Percentiles rank a stretch among this genome's conserved stretches.
These are phyloP conservation scores for Elongisporangium undulatum DNA, from an alignment of 352 stramenopile genomes.

Conservation along the genomic window DNA sequence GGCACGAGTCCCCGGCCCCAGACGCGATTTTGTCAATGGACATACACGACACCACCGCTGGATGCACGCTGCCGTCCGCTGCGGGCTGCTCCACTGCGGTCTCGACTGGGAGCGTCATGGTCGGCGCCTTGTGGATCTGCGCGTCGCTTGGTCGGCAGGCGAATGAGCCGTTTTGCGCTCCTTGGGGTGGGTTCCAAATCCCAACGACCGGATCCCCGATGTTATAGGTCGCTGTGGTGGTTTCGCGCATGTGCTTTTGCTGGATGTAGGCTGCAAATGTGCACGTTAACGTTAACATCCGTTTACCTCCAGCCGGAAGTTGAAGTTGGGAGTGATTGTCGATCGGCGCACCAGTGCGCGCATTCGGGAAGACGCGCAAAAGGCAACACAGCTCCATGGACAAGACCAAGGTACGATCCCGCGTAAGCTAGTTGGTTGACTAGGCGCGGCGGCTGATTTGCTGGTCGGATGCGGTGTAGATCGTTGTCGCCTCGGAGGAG, in stretches of 20 bases:
- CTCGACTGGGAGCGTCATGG: neutral
- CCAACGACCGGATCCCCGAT: neutral
- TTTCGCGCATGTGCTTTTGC: neutral
- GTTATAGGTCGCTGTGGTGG: neutral
- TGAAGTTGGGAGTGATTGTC: slow-evolving; percentile 47
- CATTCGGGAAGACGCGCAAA: slow-evolving; percentile 10
- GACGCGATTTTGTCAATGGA: neutral
- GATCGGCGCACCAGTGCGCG: slow-evolving; percentile 4
- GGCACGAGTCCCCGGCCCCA: neutral
- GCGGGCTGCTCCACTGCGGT: neutral
- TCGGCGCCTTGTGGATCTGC: neutral
- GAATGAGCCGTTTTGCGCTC: neutral
- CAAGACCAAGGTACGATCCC: slow-evolving; percentile 11
- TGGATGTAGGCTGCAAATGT: neutral
- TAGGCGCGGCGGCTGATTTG: neutral
- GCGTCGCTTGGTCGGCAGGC: neutral
- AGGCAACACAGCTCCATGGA: slow-evolving; percentile 10
- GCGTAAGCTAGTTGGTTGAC: neutral
- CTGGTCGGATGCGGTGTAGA: slow-evolving; percentile 18
- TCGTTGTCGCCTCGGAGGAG: slow-evolving; percentile 21
- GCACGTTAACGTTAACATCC: neutral
- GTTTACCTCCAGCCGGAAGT: slow-evolving; percentile 9
- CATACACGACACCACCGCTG: neutral
- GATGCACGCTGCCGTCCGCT: neutral
- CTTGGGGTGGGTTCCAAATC: neutral